Evolutionary conservation across 2,329 filamentous ascomycete genomes (phyloP).

Genomic region (Magnaporthiopsis rhizophila): DNA sequence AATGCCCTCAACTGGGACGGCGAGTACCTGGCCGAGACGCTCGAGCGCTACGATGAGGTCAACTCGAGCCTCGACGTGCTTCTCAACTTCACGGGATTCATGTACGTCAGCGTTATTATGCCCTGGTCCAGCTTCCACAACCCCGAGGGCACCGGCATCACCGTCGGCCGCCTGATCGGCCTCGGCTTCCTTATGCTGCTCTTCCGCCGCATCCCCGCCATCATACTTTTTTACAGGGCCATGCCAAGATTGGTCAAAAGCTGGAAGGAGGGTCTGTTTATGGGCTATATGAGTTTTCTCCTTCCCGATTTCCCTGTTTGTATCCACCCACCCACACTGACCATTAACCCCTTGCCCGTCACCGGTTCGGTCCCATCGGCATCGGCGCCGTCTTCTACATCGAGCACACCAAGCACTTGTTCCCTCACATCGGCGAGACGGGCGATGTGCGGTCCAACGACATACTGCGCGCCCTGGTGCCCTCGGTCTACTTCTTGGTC

Average conservation of each 20-base stretch:
- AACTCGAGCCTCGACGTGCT: constrained; percentile 94
- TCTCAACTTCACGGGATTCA: constrained; percentile 81
- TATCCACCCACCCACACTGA: too few species aligned
- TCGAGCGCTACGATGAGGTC: constrained; percentile 72
- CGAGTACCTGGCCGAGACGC: constrained; percentile 84
- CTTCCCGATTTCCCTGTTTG: too few species aligned
- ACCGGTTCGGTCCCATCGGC: constrained; percentile 76
- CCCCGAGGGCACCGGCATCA: constrained; percentile 59
- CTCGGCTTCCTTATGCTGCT: constrained; percentile 71
- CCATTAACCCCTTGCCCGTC: background rate
- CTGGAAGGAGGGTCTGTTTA: constrained; percentile 65
- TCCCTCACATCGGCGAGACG: constrained; percentile 25
- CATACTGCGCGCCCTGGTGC: constrained; percentile 27
- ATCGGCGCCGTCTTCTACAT: constrained; percentile 93
- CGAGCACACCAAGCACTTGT: constrained; percentile 44
- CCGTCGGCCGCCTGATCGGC: constrained; percentile 63
- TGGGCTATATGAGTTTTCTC: constrained; percentile 52
- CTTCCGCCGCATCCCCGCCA: constrained; percentile 67
- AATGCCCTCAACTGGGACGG: constrained; percentile 90
- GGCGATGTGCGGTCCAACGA: constrained; percentile 25
- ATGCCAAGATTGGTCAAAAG: constrained; percentile 72
- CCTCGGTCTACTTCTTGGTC: constrained; percentile 34
- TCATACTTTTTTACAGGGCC: constrained; percentile 63
- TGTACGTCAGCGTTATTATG: constrained; percentile 83
- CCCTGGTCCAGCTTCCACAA: constrained; percentile 66